Evolutionary conservation across 805 yeast species (phyloP).

Genomic region (Debaryomyces castellii): DNA sequence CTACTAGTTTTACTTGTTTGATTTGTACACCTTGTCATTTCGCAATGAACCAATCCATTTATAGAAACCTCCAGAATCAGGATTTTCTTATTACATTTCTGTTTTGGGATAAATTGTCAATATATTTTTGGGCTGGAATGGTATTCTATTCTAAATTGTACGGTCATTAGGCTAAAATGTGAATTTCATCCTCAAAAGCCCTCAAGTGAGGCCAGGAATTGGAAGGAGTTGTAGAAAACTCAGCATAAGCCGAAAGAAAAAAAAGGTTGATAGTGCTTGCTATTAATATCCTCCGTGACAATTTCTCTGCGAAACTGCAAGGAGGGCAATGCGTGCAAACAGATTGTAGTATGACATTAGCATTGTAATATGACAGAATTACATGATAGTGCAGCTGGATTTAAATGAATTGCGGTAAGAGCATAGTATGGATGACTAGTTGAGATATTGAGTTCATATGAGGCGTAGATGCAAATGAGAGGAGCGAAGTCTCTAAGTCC

Average conservation of each 20-base stretch:
- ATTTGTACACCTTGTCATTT: conserved; percentile 1
- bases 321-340: background rate
- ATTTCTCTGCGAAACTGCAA: background rate
- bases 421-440: no score
- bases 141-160: background rate
- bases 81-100: conserved; percentile 2
- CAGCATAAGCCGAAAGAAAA: no score
- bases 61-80: conserved; percentile 1
- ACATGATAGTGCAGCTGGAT: no score
- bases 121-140: background rate
- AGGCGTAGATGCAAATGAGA: background rate
- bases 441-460: no score
- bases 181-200: background rate
- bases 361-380: no score
- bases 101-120: conserved; percentile 1
- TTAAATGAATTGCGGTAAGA: no score
- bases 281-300: background rate
- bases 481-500: background rate
- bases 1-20: background rate
- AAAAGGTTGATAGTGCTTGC: background rate
- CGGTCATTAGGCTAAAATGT: background rate
- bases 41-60: background rate
- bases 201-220: background rate
- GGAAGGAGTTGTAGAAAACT: background rate
- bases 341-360: background rate